Base-by-base conservation (phyloP, 495 filamentous ascomycete species). In the Neurospora cerealis region DNA sequence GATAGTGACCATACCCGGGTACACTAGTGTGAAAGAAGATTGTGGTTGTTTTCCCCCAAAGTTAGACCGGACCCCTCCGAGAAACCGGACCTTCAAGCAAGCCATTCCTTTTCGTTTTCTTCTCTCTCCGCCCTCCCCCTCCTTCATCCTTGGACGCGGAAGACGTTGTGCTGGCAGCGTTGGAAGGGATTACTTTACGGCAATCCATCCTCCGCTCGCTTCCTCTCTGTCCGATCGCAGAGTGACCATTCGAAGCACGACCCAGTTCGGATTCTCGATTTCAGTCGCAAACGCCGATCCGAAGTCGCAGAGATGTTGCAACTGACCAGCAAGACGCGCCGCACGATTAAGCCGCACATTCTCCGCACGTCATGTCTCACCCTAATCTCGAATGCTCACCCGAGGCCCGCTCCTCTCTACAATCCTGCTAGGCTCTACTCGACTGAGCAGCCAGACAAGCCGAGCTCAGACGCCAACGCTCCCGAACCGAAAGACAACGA, bases 321-420 rank as follows among this genome's bases (percentile, higher is more conserved):
- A 73, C 41, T 79, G 70, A 42, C 37, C 66, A 39, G 54, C 34
- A 75, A 73, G 36, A 44, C 28, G 10, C 72, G 73, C 34, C 74
- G 70, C 40, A 21, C 71, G 46, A 32, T 75, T 28, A 54, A 28
- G 62, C 70, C 73, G 34, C 39, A 36, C 10, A 77, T 77, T 69
- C 71, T 79, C 39, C 78, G 78, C 77, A 72, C 74, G 75, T 70
- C 72, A 75, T 79, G 78, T 46, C 78, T 75, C 39, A 24, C 44
- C 40, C 72, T 75, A 5, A 70, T 75, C 13, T 60, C 60, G 69
- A 70, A 72, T 60, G 60, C 38, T 32, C 17, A 73, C n/a, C 15
- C 69, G 37, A 70, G 60, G 42, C 62, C 28, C 39, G 72, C 72
- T 28, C 48, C 46, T 13, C 54, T 73, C 19, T 70, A 70, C 60